Percentiles rank a stretch among this genome's conserved stretches.
phyloP scores from a whole-genome alignment of 495 filamentous ascomycete genomes.

The Hypoxylon rickii region DNA sequence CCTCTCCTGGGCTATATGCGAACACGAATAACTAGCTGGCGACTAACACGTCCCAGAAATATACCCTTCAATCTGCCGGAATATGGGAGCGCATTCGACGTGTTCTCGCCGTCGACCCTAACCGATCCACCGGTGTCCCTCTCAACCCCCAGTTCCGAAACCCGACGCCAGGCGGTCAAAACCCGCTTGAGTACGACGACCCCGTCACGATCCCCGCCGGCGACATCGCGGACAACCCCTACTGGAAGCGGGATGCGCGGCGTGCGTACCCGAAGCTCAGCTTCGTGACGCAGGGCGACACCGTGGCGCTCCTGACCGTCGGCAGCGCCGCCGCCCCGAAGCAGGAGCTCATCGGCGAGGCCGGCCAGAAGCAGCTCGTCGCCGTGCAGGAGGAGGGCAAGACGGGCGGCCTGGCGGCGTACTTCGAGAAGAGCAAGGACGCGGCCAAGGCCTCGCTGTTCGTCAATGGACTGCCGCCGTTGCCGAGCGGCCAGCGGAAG shows the following conservation, averaged over 20 bases:
- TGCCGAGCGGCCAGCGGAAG: constrained; percentile 68
- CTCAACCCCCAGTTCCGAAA: constrained; percentile 92
- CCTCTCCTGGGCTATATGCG: constrained; percentile 3
- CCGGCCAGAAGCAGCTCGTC: constrained; percentile 77
- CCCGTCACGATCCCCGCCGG: constrained; percentile 89
- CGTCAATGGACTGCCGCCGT: constrained; percentile 77
- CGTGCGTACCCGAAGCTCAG: constrained; percentile 84
- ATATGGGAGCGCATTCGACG: constrained; percentile 86
- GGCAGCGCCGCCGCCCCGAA: constrained; percentile 82
- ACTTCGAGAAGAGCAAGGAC: constrained; percentile 69
- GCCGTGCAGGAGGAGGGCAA: constrained; percentile 78
- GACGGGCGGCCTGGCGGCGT: constrained; percentile 68
- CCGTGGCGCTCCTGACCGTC: constrained; percentile 81
- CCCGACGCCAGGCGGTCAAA: constrained; percentile 79
- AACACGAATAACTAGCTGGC: not conserved
- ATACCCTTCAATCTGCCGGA: constrained; percentile 90
- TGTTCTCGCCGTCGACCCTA: constrained; percentile 78
- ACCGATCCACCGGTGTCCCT: constrained; percentile 88
- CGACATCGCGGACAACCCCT: constrained; percentile 95
- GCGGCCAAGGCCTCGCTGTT: constrained; percentile 66
- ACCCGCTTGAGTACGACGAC: constrained; percentile 81
- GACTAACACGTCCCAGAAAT: constrained; percentile 74
- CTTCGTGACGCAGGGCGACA: constrained; percentile 80
- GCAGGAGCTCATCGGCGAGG: constrained; percentile 83
- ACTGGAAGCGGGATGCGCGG: constrained; percentile 93